Evolutionary conservation across 805 yeast genomes (phyloP), one percentile per base, ranked within the genome.

Genomic region (Metschnikowia continentalis): DNA sequence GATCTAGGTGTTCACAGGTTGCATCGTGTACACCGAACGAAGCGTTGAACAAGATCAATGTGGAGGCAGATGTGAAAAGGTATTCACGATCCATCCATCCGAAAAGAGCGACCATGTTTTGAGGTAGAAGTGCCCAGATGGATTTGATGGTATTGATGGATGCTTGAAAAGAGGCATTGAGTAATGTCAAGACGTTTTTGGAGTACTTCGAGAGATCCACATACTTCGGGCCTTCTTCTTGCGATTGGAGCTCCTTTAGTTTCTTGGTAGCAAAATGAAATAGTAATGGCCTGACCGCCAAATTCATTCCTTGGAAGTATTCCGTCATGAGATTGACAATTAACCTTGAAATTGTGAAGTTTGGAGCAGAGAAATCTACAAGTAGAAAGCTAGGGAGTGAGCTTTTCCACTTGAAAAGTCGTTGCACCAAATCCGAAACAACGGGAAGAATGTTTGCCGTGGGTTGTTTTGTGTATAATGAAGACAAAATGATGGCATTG

Each of bases 51-150:
- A 87, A 70, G 14, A 86, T 80, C 43, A 86, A 68, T 0, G 94
- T 86, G 5, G 88, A 86, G 3, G 91, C 82, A 0, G 91, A 81
- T 0, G 90, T 86, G 64, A 86, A 87, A 22, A 87, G 69, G 61
- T 87, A 87, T 61, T 87, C 95, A 59, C 95, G 74, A 62, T 87
- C 95, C 92, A 87, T 86, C 74, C 88, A 87, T 2, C 95, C 94
- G 68, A 87, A 87, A 41, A 86, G 66, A 0, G 95, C 92, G n/a
- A 87, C 84, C 90, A 85, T 84, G 56, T 85, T 86, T 50, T 84
- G 87, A 0, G 87, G 88, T 62, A 84, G 72, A 43, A 87, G 69
- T 0, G 86, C 83, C 92, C 92, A 86, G 3, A 87, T 69, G 0
- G 86, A 81, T 55, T 88, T 73, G 37, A 87, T 80, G 0, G 90